Evolutionary conservation across 768 basidiomycete genomes (phyloP).

Genomic region (Kwoniella mangroviensis): DNA sequence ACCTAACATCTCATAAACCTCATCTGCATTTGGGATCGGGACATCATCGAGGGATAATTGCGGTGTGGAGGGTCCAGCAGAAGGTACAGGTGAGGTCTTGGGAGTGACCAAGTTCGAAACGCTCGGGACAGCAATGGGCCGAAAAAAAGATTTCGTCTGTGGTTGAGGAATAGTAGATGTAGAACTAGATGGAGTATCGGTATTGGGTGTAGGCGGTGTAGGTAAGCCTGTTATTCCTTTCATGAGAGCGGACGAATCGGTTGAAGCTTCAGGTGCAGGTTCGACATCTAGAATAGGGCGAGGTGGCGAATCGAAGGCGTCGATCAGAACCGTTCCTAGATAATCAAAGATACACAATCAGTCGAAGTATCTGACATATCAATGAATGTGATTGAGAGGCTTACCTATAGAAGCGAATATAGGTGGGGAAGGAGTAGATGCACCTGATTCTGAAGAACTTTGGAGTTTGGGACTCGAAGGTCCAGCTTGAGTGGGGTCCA

Average conservation of each 20-base stretch:
- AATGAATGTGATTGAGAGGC: conserved; percentile 8
- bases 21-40: conserved; percentile 6
- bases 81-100: conserved; percentile 8
- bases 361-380: neutral
- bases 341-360: neutral
- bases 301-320: conserved; percentile 42
- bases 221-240: conserved; percentile 4
- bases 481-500: conserved; percentile 6
- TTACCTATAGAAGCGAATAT: conserved; percentile 46
- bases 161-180: neutral
- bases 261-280: neutral
- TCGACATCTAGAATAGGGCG: conserved; percentile 16
- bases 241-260: too few relatives aligned
- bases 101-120: conserved; percentile 4
- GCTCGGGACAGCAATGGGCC: neutral
- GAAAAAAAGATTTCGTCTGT: neutral
- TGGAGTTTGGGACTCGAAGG: neutral
- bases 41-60: conserved; percentile 18
- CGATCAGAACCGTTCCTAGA: conserved; percentile 46
- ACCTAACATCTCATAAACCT: conserved; percentile 37
- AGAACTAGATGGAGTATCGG: neutral
- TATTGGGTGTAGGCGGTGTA: conserved; percentile 3
- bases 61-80: conserved; percentile 18
- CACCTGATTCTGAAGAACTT: too few relatives aligned
- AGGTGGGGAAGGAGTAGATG: neutral